Conservation (phyloP, 2,329 filamentous ascomycete genomes). For the Ophiostoma angusticollis region DNA sequence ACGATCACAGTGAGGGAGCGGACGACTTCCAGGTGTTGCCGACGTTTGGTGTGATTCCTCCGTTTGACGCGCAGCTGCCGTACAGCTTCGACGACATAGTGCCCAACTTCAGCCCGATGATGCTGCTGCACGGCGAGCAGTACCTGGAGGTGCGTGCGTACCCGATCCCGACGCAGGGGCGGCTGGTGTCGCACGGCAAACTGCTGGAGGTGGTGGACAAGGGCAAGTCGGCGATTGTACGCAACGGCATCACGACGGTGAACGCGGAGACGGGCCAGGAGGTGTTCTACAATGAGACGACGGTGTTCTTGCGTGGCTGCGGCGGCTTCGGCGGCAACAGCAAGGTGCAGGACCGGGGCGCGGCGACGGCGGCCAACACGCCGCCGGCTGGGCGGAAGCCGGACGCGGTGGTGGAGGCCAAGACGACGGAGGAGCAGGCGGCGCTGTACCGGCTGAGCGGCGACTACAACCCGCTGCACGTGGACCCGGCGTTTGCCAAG, state of each 20-base stretch:
- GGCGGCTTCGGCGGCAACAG: conserved; percentile 80
- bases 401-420: conserved; percentile 72
- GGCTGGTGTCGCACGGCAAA: conserved; percentile 60
- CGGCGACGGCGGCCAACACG: conserved; percentile 66
- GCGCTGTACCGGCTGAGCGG: conserved; percentile 87
- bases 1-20: conserved; percentile 49
- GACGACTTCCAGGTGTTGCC: conserved; percentile 90
- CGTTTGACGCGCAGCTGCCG: conserved; percentile 70
- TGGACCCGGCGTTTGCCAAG: conserved; percentile 89
- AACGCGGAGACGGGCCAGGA: conserved; percentile 77
- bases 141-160: conserved; percentile 90
- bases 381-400: conserved; percentile 58
- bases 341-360: conserved; percentile 66
- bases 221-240: conserved; percentile 74
- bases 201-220: conserved; percentile 95
- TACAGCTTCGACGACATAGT: conserved; percentile 74
- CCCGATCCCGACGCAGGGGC: conserved; percentile 76
- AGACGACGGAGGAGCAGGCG: conserved; percentile 81
- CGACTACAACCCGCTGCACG: conserved; percentile 91
- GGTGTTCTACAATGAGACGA: conserved; percentile 92
- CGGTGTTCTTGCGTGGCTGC: conserved; percentile 81
- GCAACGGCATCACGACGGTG: conserved; percentile 68
- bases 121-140: conserved; percentile 97
- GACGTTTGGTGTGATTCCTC: conserved; percentile 93
- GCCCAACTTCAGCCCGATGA: conserved; percentile 95